phyloP scores from a whole-genome alignment of 2,329 filamentous ascomycete species.

The Exutisphaerella laricina region DNA sequence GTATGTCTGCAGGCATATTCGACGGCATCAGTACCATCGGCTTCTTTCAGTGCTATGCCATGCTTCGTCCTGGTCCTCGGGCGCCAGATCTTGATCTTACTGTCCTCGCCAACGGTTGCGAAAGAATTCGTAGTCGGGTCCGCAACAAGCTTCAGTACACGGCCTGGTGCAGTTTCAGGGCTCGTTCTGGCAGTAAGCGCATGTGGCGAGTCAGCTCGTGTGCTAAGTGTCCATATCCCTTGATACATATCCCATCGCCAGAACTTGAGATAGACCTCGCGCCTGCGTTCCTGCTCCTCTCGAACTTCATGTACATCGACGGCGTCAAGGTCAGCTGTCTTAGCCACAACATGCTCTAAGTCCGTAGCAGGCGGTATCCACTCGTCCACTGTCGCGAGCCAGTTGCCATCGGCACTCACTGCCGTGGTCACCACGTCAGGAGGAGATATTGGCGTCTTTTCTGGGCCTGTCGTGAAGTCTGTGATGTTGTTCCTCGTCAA shows the following conservation, averaged over 20 bases:
- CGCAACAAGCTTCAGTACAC: constrained; percentile 66
- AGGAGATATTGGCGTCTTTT: constrained; percentile 65
- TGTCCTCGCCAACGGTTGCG: constrained; percentile 79
- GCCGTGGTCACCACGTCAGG: constrained; percentile 71
- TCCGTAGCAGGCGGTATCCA: constrained; percentile 75
- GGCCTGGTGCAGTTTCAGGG: constrained; percentile 36
- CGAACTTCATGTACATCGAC: constrained; percentile 31
- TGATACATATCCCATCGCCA: constrained; percentile 64
- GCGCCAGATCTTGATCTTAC: constrained; percentile 73
- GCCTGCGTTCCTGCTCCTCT: constrained; percentile 45
- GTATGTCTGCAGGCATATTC: constrained; percentile 68
- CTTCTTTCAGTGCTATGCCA: constrained; percentile 59
- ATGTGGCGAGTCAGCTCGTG: constrained; percentile 80
- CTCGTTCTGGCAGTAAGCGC: constrained; percentile 30
- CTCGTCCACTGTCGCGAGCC: constrained; percentile 87
- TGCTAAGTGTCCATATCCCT: constrained; percentile 64
- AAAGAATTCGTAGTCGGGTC: constrained; percentile 67
- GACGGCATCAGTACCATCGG: constrained; percentile 54
- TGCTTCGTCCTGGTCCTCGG: constrained; percentile 63
- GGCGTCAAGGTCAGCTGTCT: constrained; percentile 11
- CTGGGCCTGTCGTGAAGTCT: constrained; percentile 67
- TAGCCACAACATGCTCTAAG: constrained; percentile 50
- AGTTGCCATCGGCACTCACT: constrained; percentile 73
- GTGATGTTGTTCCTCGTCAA: constrained; percentile 83
- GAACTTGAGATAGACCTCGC: constrained; percentile 83